Evolutionary conservation across 2,329 filamentous ascomycete genomes (phyloP).

Genomic region (Pseudomassariella vexata): DNA sequence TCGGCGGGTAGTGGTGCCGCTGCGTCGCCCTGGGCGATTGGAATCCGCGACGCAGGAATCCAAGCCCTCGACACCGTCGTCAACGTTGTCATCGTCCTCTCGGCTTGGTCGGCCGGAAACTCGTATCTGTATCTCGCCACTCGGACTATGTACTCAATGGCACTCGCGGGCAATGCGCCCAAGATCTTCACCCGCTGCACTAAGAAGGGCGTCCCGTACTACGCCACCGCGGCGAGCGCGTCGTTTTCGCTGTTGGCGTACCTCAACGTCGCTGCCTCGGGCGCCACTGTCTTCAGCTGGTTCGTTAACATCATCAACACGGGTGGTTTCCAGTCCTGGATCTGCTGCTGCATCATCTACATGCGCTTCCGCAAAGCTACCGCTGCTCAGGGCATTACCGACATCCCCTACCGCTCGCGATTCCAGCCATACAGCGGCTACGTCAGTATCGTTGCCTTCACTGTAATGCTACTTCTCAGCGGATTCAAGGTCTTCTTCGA

Average conservation of each 20-base stretch:
- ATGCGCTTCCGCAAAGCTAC: slow-evolving; percentile 50
- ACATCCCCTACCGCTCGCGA: slow-evolving; percentile 43
- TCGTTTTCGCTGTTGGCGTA: slow-evolving; percentile 57
- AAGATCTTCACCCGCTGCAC: slow-evolving; percentile 36
- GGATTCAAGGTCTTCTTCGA: slow-evolving; percentile 60
- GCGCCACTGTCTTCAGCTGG: slow-evolving; percentile 56
- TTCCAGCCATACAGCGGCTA: slow-evolving; percentile 53
- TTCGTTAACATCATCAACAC: slow-evolving; percentile 48
- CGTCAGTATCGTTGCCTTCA: slow-evolving; percentile 43
- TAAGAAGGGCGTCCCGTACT: slow-evolving; percentile 33
- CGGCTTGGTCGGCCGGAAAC: slow-evolving; percentile 33
- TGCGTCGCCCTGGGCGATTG: slow-evolving; percentile 45
- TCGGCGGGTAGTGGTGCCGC: slow-evolving; percentile 23
- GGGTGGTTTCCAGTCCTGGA: slow-evolving; percentile 47
- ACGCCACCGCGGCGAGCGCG: slow-evolving; percentile 37
- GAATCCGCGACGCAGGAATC: slow-evolving; percentile 35
- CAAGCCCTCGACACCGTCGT: slow-evolving; percentile 24
- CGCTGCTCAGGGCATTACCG: slow-evolving; percentile 31
- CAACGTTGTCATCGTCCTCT: slow-evolving; percentile 29
- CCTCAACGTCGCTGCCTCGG: slow-evolving; percentile 51
- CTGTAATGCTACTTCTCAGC: slow-evolving; percentile 50
- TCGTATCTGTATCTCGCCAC: slow-evolving; percentile 38
- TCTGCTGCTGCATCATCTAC: slow-evolving; percentile 47
- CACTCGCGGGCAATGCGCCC: slow-evolving; percentile 40
- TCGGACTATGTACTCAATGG: slow-evolving; percentile 40